Base-by-base conservation (phyloP, 352 stramenopile genomes). In the Phytophthora niederhauseri region DNA sequence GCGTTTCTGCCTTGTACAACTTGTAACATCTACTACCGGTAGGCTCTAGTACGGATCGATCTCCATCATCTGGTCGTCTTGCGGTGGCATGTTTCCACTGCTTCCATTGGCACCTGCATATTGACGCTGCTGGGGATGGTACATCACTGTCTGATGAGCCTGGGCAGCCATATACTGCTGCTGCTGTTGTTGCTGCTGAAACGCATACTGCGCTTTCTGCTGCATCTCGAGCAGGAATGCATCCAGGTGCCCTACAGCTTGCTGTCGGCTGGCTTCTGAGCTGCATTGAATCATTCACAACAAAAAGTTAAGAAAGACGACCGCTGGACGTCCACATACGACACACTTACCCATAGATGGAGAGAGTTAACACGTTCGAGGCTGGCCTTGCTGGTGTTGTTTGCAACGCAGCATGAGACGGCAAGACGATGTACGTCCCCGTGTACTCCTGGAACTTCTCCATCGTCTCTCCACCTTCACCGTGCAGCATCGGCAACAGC, bases 391-490 rank as follows among this genome's bases (percentile, higher is more conserved):
- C 17, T 28, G 57, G 61, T 14, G 66, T 28, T 15, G 72, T 65
- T 22, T 70, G 59, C 6, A 75, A 41, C 6, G 49, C 36, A 17
- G 61, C 57, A 61, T 68, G 55, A 11, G 81, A 83, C 12, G 85
- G 86, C 4, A 92, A 61, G 14, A 91, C 78, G 28, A 95, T 93
- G 72, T 93, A 93, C 22, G 86, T 93, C 7, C 71, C 77, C 6
- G 86, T 93, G 60, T 90, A 85, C 36, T 93, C 82, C 68, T 94
- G 82, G 43, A 95, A 94, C 36, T 90, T 82, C 15, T 78, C 62
- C 75, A 95, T 85, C 6, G 86, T 93, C 31, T 89, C 78, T 3
- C 84, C 86, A 24, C 76, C 74, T 59, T 94, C 77, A 4, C 84
- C 86, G 26, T 94, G 84, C 19, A 95, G 68, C 48, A 91, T 74